These are phyloP conservation scores for Trypanosoma boissoni DNA, from an alignment of 208 protist genomes.

Conservation along the genomic window DNA sequence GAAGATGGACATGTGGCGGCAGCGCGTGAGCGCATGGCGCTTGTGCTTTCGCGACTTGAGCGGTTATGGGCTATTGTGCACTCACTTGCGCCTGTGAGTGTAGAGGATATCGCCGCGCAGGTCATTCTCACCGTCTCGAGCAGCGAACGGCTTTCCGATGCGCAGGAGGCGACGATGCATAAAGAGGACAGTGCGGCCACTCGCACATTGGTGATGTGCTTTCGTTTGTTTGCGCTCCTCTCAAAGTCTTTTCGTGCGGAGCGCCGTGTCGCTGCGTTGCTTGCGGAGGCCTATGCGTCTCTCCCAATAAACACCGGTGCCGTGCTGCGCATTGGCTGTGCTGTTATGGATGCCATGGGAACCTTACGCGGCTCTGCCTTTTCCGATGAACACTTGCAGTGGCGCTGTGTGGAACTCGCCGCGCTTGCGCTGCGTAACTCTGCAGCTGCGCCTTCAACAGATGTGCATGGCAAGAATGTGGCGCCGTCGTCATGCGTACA, in stretches of 20 bases:
- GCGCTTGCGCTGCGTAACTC: background rate
- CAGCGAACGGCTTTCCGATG: background rate
- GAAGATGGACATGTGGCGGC: conserved; percentile 15
- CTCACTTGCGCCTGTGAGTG: conserved; percentile 43
- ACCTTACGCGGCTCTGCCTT: too few relatives aligned
- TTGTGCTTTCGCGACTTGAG: conserved; percentile 21
- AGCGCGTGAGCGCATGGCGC: conserved; percentile 14
- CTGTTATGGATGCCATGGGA: too few relatives aligned
- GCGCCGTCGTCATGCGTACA: background rate
- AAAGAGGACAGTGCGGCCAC: background rate
- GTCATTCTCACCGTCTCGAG: conserved; percentile 8
- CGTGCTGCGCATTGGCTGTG: too few relatives aligned
- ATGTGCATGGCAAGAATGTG: background rate
- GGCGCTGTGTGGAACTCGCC: background rate
- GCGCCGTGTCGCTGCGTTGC: background rate
- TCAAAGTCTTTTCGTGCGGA: background rate
- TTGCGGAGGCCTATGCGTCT: background rate
- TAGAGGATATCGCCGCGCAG: conserved; percentile 41
- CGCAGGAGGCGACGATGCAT: background rate
- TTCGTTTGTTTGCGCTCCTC: background rate
- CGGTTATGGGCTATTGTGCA: conserved; percentile 41
- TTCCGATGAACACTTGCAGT: too few relatives aligned
- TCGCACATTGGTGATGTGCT: conserved; percentile 10
- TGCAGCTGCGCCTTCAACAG: background rate
- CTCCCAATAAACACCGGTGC: too few relatives aligned